These are phyloP conservation scores for Ophiostoma fasciatum DNA, from an alignment of 2,329 filamentous ascomycete genomes.

Conservation along the genomic window DNA sequence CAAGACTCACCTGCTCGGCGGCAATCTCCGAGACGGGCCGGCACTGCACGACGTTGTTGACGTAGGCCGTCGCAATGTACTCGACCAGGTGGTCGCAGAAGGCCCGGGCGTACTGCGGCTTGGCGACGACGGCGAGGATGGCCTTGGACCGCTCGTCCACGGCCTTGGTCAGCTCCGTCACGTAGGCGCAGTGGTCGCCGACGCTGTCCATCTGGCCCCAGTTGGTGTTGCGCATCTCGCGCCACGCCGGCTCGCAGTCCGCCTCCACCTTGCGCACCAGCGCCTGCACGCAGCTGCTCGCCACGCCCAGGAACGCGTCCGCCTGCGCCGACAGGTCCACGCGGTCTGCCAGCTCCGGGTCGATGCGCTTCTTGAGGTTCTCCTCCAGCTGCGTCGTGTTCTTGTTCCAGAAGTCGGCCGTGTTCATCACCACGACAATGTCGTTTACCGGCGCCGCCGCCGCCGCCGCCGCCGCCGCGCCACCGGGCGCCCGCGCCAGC, in stretches of 20 bases:
- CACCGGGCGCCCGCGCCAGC: background rate
- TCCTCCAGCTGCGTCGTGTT: slow-evolving; percentile 91
- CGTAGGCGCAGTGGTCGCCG: slow-evolving; percentile 85
- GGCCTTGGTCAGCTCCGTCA: slow-evolving; percentile 62
- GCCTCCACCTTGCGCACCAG: slow-evolving; percentile 74
- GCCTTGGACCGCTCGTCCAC: slow-evolving; percentile 59
- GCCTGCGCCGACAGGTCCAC: slow-evolving; percentile 88
- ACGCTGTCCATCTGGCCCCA: slow-evolving; percentile 92
- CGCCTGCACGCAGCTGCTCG: slow-evolving; percentile 69
- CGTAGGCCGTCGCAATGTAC: slow-evolving; percentile 62
- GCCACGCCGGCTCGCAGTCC: slow-evolving; percentile 75
- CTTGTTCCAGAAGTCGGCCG: slow-evolving; percentile 90
- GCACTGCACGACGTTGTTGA: slow-evolving; percentile 75
- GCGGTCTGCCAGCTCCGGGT: slow-evolving; percentile 55
- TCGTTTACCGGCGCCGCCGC: slow-evolving; percentile 50
- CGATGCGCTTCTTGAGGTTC: slow-evolving; percentile 82
- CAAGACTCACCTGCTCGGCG: slow-evolving; percentile 78
- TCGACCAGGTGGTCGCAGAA: slow-evolving; percentile 97
- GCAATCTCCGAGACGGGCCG: slow-evolving; percentile 85
- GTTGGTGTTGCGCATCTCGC: slow-evolving; percentile 91
- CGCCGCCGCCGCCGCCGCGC: background rate
- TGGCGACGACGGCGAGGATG: slow-evolving; percentile 63
- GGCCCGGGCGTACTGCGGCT: slow-evolving; percentile 85
- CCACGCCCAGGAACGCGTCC: slow-evolving; percentile 89
- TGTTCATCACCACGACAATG: slow-evolving; percentile 78